These are phyloP conservation scores for Dictyostelium capitatum DNA, from an alignment of 78 protist species.

Conservation along the genomic window DNA sequence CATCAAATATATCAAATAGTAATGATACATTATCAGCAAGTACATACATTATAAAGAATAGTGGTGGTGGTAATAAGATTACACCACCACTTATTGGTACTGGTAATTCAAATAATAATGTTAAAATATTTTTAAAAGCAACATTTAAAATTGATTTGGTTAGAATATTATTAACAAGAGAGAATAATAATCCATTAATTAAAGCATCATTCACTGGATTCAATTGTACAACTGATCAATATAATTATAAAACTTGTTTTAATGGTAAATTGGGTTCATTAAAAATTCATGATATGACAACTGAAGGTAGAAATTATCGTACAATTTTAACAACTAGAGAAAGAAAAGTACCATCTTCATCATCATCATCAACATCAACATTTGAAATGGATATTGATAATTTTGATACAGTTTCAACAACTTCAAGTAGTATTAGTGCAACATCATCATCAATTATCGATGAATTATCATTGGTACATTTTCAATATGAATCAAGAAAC, in stretches of 20 bases:
- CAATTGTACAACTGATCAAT: neutral
- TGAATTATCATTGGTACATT: slow-evolving; percentile 15
- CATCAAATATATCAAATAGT: neutral
- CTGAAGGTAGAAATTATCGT: slow-evolving; percentile 74
- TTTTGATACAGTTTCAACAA: neutral
- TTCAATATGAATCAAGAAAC: slow-evolving; percentile 54
- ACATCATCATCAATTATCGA: neutral
- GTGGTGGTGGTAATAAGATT: neutral
- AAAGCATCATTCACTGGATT: slow-evolving; percentile 43
- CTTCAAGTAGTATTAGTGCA: neutral
- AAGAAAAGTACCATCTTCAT: neutral
- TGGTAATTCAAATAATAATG: neutral
- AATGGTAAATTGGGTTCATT: slow-evolving; percentile 41
- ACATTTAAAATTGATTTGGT: slow-evolving; percentile 25
- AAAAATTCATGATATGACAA: slow-evolving; percentile 62
- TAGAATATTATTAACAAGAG: slow-evolving; percentile 56
- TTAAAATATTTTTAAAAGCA: neutral
- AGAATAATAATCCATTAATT: slow-evolving; percentile 51
- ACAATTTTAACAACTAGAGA: slow-evolving; percentile 71
- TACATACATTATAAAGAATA: neutral
- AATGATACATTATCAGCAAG: slow-evolving; percentile 32
- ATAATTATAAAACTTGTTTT: neutral
- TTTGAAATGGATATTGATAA: neutral
- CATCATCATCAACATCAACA: neutral
- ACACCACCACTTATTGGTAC: neutral